Conservation (phyloP, 768 basidiomycete genomes). For the Hericium alpestre region DNA sequence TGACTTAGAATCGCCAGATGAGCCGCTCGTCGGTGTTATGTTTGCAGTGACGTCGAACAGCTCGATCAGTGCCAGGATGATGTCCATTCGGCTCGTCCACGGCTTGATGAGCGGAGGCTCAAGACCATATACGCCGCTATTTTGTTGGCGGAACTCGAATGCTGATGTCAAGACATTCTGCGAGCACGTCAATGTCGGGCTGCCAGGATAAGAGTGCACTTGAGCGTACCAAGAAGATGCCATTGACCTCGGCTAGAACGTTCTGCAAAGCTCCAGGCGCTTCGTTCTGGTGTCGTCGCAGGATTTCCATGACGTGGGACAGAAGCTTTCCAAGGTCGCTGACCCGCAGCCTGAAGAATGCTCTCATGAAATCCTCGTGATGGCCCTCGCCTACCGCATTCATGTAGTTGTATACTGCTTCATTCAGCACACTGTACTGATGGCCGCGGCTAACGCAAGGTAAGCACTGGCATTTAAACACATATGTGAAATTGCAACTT, state of each 20-base stretch:
- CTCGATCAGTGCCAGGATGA: slow-evolving; percentile 59
- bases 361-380: slow-evolving; percentile 69
- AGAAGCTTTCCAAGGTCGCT: slow-evolving; percentile 58
- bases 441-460: slow-evolving; percentile 35
- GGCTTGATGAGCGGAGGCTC: slow-evolving; percentile 57
- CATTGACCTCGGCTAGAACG: slow-evolving; percentile 57
- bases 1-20: slow-evolving; percentile 29
- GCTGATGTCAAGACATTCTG: slow-evolving; percentile 69
- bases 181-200: not conserved
- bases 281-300: slow-evolving; percentile 32
- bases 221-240: slow-evolving; percentile 50
- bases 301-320: slow-evolving; percentile 44
- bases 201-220: slow-evolving; percentile 1
- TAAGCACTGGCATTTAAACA: not conserved
- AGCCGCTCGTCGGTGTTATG: slow-evolving; percentile 30
- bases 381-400: slow-evolving; percentile 39
- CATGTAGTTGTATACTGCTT: slow-evolving; percentile 65
- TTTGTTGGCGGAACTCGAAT: slow-evolving; percentile 63
- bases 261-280: slow-evolving; percentile 32
- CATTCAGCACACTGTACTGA: slow-evolving; percentile 54
- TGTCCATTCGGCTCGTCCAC: slow-evolving; percentile 68
- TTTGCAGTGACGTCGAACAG: slow-evolving; percentile 62
- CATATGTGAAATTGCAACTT: slow-evolving; percentile 15
- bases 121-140: slow-evolving; percentile 69
- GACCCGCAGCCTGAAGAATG: slow-evolving; percentile 71